Percentiles rank a stretch among this genome's conserved stretches.
These are phyloP conservation scores for Leishmania aethiopica DNA, from an alignment of 208 protist genomes.

Conservation along the genomic window DNA sequence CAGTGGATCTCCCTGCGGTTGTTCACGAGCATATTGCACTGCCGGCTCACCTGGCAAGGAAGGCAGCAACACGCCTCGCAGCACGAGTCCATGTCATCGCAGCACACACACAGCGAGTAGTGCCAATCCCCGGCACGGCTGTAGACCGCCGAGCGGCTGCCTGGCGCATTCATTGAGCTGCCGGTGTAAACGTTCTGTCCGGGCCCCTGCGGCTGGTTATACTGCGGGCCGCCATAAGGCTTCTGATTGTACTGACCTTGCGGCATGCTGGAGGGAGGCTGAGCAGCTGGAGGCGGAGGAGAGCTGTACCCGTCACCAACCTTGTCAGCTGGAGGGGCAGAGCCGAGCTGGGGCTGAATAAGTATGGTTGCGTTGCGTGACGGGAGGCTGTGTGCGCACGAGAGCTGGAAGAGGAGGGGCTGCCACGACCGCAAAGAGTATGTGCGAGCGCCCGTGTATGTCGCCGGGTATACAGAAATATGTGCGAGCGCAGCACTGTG, in stretches of 20 bases:
- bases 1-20: constrained; percentile 23
- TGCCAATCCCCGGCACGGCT: constrained; percentile 20
- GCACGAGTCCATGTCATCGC: constrained; percentile 40
- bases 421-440: background rate
- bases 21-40: constrained; percentile 46
- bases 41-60: constrained; percentile 45
- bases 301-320: background rate
- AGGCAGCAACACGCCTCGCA: constrained; percentile 40
- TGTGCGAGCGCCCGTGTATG: background rate
- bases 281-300: background rate
- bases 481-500: background rate
- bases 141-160: fast-evolving
- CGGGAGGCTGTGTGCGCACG: background rate
- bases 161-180: background rate
- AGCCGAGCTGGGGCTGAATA: background rate
- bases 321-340: background rate
- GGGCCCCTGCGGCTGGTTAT: background rate
- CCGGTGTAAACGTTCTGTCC: background rate
- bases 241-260: background rate
- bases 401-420: background rate
- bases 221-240: background rate
- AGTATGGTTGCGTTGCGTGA: background rate
- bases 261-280: background rate
- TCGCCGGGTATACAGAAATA: background rate
- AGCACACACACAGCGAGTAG: constrained; percentile 43